These are phyloP conservation scores for Candida sphagnicola DNA, from an alignment of 805 yeast genomes.

Conservation along the genomic window DNA sequence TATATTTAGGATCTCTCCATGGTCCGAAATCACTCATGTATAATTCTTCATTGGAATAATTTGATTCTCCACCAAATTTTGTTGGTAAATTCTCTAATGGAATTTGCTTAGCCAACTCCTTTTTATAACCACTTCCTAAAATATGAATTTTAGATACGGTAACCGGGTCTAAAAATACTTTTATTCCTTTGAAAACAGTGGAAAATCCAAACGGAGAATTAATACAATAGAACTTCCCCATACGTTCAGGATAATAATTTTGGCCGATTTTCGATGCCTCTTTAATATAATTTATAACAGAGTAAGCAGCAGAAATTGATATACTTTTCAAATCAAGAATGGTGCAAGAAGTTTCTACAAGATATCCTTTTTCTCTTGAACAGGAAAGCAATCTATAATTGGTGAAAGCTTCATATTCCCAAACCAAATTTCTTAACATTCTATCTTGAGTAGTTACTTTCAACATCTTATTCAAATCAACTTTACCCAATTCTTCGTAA, in stretches of 20 bases:
- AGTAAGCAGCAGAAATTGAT: constrained; percentile 76
- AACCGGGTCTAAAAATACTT: constrained; percentile 95
- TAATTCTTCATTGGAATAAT: constrained; percentile 71
- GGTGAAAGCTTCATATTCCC: constrained; percentile 95
- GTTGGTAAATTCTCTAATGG: constrained; percentile 89
- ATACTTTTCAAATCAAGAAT: constrained; percentile 94
- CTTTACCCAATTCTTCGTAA: constrained; percentile 89
- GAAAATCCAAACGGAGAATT: constrained; percentile 98
- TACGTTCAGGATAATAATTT: constrained; percentile 97
- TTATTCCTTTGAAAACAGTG: constrained; percentile 85
- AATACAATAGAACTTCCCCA: constrained; percentile 95
- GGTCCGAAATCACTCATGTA: constrained; percentile 92
- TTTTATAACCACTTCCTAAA: constrained; percentile 71
- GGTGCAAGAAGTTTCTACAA: constrained; percentile 95
- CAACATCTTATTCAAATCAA: constrained; percentile 85
- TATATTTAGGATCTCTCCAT: constrained; percentile 86
- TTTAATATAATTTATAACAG: constrained; percentile 81
- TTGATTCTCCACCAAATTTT: constrained; percentile 83
- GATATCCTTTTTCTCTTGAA: constrained; percentile 70
- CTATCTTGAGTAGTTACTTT: constrained; percentile 93
- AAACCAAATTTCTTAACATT: constrained; percentile 90
- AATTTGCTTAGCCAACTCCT: constrained; percentile 85
- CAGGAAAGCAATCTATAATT: constrained; percentile 88
- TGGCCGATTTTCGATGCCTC: constrained; percentile 95
- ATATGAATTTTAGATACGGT: constrained; percentile 94